These are phyloP conservation scores for Plasmodium yoelii DNA, from an alignment of 169 alveolate genomes.

Conservation along the genomic window DNA sequence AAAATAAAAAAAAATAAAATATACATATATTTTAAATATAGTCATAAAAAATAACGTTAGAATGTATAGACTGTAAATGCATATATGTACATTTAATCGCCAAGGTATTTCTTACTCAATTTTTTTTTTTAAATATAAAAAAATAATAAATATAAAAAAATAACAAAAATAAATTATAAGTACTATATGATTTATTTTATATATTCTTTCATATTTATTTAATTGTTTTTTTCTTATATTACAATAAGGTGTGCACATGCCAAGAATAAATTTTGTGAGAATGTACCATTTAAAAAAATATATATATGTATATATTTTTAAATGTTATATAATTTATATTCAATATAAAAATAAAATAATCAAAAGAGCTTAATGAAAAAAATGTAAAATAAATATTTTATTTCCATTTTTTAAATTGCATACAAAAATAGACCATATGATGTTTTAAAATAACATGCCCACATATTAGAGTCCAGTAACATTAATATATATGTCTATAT, in stretches of 20 bases:
- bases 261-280: constrained; percentile 10
- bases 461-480: neutral
- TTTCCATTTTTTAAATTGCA: constrained; percentile 16
- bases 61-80: too few species aligned
- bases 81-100: neutral
- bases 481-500: neutral
- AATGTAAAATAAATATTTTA: neutral
- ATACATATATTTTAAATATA: neutral
- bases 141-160: constrained; percentile 17
- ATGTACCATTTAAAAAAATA: constrained; percentile 20
- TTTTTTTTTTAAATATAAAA: constrained; percentile 8
- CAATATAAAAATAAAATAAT: constrained; percentile 7
- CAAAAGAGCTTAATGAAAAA: constrained; percentile 8
- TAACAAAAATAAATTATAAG: neutral
- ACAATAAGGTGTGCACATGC: constrained; percentile 55
- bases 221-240: constrained; percentile 1
- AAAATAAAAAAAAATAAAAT: constrained; percentile 6
- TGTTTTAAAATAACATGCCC: neutral
- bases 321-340: neutral
- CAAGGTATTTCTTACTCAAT: constrained; percentile 29
- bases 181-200: neutral
- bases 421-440: constrained; percentile 22
- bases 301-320: neutral
- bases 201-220: constrained; percentile 14
- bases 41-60: too few species aligned